Evolutionary conservation across 2,329 filamentous ascomycete genomes (phyloP), one percentile per base, ranked within the genome.

Genomic region (Coniochaeta hoffmannii): DNA sequence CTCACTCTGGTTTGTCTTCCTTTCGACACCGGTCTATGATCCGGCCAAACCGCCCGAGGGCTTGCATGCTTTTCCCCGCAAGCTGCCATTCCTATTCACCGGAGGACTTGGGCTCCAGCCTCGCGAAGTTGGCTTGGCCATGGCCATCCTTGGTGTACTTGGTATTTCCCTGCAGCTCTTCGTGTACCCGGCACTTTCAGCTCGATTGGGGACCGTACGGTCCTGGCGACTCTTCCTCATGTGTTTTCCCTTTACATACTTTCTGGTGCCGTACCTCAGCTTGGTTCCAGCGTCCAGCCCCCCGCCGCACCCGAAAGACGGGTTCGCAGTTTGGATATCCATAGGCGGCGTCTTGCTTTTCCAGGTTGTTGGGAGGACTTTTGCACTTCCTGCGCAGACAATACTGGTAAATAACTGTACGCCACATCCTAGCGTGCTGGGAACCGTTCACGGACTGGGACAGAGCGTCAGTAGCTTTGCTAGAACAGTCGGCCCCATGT

Each of bases 61-160:
- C 0, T 58, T 61, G 1, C 59, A 66, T 1, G 65, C 67, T 30
- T 62, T 68, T n/a, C 58, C 58, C 1, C 68, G 73, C 55, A 61
- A 68, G 58, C 69, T 80, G 56, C 77, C 83, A 0, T 82, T 87
- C 64, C 70, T 78, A 58, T 91, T 91, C 65, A 83, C 85, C 0
- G 88, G 89, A 28, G 90, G 90, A 1, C 76, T 94, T 0, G 88
- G 88, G n/a, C 78, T 94, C 53, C 81, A 82, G 0, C 85, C 88
- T 0, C 77, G 80, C 1, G 80, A 82, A 2, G 87, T 94, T 31
- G 89, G 89, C n/a, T 72, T 89, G 44, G 87, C 88, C 4, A 90
- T 92, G 73, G 85, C 89, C 2, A 85, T 88, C 53, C 79, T 94
- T 15, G 90, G 89, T 9, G 71, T 82, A 51, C 83, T 93, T 44